Evolutionary conservation across 202 grass and related monocot genomes (phyloP), one percentile per base, ranked within the genome.

Genomic region (Setaria italica): DNA sequence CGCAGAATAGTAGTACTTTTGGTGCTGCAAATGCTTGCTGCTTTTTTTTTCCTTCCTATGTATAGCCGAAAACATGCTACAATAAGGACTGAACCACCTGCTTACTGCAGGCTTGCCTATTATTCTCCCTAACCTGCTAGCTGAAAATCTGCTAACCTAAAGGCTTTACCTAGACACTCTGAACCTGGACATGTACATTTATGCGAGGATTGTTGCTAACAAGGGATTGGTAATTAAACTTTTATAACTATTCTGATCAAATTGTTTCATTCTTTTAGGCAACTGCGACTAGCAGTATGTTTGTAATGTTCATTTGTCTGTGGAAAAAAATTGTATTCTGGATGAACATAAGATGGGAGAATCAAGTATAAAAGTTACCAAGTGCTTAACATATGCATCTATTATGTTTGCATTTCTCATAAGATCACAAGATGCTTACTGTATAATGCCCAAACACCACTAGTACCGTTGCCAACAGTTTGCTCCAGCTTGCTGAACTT

Each of bases 401-500:
- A 39, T 85, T 76, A 48, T 70, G 19, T 78, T 49, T 30, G 21
- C 57, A 63, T 63, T 78, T 78, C 60, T 62, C 25, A 2, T 13
- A 78, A 32, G 21, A 19, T 48, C 41, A 63, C 1, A 11, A 6
- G 76, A 77, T 77, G 35, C 72, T 77, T 41, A 68, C 67, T 12
- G 58, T 83, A 74, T 82, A 17, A 72, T 74, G 43, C n/a, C 35
- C 3, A 54, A 62, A 47, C 67, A 68, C 60, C 59, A 10, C 30
- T 89, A 39, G 16, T 47, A 39, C n/a, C 75, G 39, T 64, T 88
- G 25, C 32, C 43, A 59, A 33, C n/a, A 74, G 70, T 42, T 19
- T 58, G 42, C 50, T 80, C 29, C 50, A 91, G 35, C 8, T 83
- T 88, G 49, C 35, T 69, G 37, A 76, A 62, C 8, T 17, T 85